These are phyloP conservation scores for Rhodotorula glutinis DNA, from an alignment of 1,284 basidiomycete genomes.

Conservation along the genomic window DNA sequence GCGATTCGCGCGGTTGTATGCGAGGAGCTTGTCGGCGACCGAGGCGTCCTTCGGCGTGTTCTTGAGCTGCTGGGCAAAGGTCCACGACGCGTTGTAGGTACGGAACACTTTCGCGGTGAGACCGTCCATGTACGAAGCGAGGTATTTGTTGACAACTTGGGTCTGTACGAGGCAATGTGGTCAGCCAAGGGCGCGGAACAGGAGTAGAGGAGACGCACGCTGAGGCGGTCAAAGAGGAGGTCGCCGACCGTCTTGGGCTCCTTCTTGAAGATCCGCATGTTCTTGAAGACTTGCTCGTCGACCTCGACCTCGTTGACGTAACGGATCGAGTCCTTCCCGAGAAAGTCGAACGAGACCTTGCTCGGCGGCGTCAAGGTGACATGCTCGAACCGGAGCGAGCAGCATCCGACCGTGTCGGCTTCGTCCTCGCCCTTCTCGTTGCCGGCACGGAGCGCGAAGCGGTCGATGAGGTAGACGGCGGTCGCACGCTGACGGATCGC, in stretches of 20 bases:
- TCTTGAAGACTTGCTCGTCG: constrained; percentile 83
- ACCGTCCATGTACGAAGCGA: constrained; percentile 88
- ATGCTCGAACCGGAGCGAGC: constrained; percentile 90
- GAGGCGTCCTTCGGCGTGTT: constrained; percentile 67
- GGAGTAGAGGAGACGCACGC: constrained; percentile 32
- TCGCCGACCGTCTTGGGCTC: constrained; percentile 84
- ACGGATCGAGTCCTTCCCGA: constrained; percentile 96
- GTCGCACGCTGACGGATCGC: constrained; percentile 89
- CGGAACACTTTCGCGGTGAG: constrained; percentile 97
- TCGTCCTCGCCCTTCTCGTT: constrained; percentile 98
- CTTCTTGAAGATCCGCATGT: constrained; percentile 82
- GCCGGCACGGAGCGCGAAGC: constrained; percentile 88
- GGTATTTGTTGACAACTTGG: constrained; percentile 77
- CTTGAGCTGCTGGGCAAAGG: constrained; percentile 84
- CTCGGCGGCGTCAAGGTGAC: constrained; percentile 83
- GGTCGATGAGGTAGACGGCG: constrained; percentile 96
- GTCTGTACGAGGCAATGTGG: constrained; percentile 58
- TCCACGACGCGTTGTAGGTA: constrained; percentile 95
- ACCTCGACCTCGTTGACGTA: constrained; percentile 81
- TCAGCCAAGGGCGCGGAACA: not conserved
- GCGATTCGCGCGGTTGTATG: constrained; percentile 92
- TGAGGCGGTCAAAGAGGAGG: constrained; percentile 79
- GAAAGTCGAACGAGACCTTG: constrained; percentile 83
- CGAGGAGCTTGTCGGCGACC: constrained; percentile 86
- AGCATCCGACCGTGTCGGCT: constrained; percentile 95